Conservation (phyloP, 805 yeast genomes). For the Saccharomycopsis sp. region DNA sequence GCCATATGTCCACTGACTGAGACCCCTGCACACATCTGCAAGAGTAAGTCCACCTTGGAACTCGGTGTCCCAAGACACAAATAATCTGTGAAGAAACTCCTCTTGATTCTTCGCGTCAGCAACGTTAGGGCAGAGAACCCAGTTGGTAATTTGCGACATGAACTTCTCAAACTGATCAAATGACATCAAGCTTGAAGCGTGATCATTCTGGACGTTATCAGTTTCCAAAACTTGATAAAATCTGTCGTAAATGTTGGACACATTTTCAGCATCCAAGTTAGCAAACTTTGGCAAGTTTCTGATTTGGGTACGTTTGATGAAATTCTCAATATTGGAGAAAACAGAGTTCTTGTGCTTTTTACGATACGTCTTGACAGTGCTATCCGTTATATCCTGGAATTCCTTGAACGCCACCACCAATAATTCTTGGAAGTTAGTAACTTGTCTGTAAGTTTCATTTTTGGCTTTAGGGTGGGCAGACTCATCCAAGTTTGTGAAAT, state of each 20-base stretch:
- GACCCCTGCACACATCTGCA: constrained; percentile 62
- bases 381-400: constrained; percentile 72
- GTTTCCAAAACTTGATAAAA: constrained; percentile 70
- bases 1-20: constrained; percentile 56
- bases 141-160: constrained; percentile 71
- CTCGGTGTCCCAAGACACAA: constrained; percentile 60
- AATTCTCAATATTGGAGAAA: constrained; percentile 75
- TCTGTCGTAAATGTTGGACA: constrained; percentile 74
- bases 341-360: constrained; percentile 65
- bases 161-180: constrained; percentile 63
- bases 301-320: constrained; percentile 86
- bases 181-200: constrained; percentile 53
- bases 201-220: constrained; percentile 33
- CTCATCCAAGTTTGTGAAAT: constrained; percentile 67
- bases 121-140: constrained; percentile 41
- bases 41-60: constrained; percentile 49
- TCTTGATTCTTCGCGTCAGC: constrained; percentile 32
- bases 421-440: constrained; percentile 82
- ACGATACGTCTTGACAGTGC: constrained; percentile 59
- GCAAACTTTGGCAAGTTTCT: constrained; percentile 73
- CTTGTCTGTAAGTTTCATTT: constrained; percentile 51
- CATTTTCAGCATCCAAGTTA: constrained; percentile 46
- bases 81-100: constrained; percentile 54
- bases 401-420: constrained; percentile 90
- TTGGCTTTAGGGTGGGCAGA: constrained; percentile 68